Evolutionary conservation across 1,284 basidiomycete genomes (phyloP), one percentile per base, ranked within the genome.

Genomic region (Wallemia ichthyophaga): DNA sequence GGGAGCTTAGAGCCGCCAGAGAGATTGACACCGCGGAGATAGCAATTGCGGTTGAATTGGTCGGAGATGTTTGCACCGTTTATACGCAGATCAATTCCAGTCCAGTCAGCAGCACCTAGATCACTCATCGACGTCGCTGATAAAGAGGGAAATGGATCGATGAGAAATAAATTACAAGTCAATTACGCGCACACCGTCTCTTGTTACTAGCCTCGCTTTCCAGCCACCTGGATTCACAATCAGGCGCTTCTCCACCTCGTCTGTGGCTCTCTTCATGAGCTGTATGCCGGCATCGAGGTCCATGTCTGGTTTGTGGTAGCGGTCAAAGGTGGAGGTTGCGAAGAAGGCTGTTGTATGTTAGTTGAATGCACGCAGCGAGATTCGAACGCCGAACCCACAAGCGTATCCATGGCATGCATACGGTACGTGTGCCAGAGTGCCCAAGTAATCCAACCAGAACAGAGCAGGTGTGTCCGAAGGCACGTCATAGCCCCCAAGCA

Each of bases 351-450:
- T 67, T 25, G 25, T 48, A 13, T 24, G 28, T 37, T 58, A 27
- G 55, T 17, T 27, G n/a, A 48, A 31, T 19, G 33, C 53, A 24
- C 57, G 53, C 1, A n/a, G n/a, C 27, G 5, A 26, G 69, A 89
- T 80, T 83, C 76, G 68, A 98, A 92, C 62, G 98, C 76, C 66
- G 91, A 85, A 76, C 83, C 82, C 65, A 96, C 82, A 79, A 33
- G 88, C 92, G 68, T 96, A 91, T 1, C 92, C 94, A 68, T 96
- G 92, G 0, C 89, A 89, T 5, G 81, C 91, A 69, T 91, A 98
- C 0, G 91, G 89, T 2, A 96, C 84, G 58, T 81, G 77, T 1
- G 81, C 79, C 66, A 85, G 76, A 7, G 92, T 94, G 33, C 92
- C 92, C 55, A 94, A 76, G 69, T 94, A 89, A 72, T 98, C 92